These are phyloP conservation scores for Crotalaria pallida DNA, from an alignment of 306 rosid genomes.

Conservation along the genomic window DNA sequence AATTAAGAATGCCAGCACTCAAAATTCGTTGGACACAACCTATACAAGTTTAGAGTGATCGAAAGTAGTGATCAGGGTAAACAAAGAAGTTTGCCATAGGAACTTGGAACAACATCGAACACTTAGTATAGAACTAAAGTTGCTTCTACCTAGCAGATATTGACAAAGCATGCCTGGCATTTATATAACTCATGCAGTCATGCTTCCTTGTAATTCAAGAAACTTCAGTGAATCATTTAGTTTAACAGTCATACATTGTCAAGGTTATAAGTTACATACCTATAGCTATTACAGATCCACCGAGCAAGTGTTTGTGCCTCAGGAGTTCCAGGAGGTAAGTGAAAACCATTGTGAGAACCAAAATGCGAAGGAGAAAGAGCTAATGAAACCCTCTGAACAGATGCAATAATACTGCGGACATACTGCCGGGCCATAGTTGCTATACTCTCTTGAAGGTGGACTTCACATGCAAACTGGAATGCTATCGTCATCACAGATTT, in stretches of 20 bases:
- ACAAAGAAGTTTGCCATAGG: background rate
- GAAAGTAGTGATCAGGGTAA: background rate
- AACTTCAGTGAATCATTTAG: background rate
- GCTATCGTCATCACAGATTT: slow-evolving; percentile 99
- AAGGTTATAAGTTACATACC: slow-evolving; percentile 34
- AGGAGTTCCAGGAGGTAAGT: slow-evolving; percentile 76
- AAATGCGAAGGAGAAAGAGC: slow-evolving; percentile 83
- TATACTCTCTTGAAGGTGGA: slow-evolving; percentile 84
- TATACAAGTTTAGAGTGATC: background rate
- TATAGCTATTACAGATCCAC: slow-evolving; percentile 85
- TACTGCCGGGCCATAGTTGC: slow-evolving; percentile 92
- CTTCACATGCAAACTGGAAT: slow-evolving; percentile 89
- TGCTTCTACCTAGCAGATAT: background rate
- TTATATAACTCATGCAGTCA: background rate
- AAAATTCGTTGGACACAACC: background rate
- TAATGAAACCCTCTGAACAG: slow-evolving; percentile 94
- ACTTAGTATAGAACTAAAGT: background rate
- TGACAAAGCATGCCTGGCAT: background rate
- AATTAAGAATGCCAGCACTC: slow-evolving; percentile 11
- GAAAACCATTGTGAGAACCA: slow-evolving; percentile 55
- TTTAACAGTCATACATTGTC: background rate
- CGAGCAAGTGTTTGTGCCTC: slow-evolving; percentile 84
- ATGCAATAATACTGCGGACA: slow-evolving; percentile 81
- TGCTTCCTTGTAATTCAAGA: background rate
- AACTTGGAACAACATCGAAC: background rate